Conservation (phyloP, 257 asterid species). For the Galeopsis tetrahit region DNA sequence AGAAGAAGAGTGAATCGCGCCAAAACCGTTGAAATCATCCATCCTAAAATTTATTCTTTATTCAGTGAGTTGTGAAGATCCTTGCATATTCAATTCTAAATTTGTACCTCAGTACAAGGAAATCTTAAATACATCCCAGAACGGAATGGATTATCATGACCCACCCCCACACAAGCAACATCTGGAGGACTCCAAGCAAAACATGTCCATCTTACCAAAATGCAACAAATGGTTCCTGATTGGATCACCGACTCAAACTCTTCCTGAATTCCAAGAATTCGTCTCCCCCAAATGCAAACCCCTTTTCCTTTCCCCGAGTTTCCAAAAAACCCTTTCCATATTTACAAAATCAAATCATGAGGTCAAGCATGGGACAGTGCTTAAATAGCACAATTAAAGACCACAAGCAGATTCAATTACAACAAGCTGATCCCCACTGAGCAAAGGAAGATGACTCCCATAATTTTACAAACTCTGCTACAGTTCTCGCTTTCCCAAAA, state of each 20-base stretch:
- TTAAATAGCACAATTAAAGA: conserved; percentile 15
- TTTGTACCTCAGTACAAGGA: conserved; percentile 23
- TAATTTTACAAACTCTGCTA: conserved; percentile 37
- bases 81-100: conserved; percentile 23
- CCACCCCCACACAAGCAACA: conserved; percentile 8
- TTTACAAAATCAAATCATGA: conserved; percentile 21
- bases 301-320: conserved; percentile 19
- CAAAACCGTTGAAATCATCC: conserved; percentile 18
- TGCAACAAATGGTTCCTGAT: conserved; percentile 15
- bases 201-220: conserved; percentile 7
- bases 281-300: conserved; percentile 19
- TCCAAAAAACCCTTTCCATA: conserved; percentile 14
- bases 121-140: background rate
- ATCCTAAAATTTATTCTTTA: conserved; percentile 8
- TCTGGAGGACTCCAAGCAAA: conserved; percentile 31
- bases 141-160: conserved; percentile 24
- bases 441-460: conserved; percentile 22
- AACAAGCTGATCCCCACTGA: conserved; percentile 27
- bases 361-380: conserved; percentile 22
- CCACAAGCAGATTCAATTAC: conserved; percentile 22
- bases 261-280: background rate
- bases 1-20: conserved; percentile 12
- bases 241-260: conserved; percentile 17
- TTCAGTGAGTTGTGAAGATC: conserved; percentile 25
- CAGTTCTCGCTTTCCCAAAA: conserved; percentile 54